Base-by-base conservation (phyloP, 371 early-diverging fungal genomes). In the Apophysomyces elegans region DNA sequence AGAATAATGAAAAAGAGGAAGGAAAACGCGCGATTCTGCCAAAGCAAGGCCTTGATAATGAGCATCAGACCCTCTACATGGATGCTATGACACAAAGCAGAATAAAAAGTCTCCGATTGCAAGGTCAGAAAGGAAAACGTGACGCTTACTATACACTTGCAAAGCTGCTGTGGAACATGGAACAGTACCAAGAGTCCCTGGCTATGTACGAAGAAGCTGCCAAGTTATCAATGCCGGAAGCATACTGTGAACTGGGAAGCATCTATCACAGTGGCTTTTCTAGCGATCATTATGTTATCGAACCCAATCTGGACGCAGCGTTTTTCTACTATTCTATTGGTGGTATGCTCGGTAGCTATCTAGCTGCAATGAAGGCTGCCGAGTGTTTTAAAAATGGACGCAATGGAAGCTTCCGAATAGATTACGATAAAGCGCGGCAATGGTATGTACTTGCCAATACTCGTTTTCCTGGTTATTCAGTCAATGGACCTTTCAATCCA, bases 301-400 rank as follows among this genome's bases (percentile, higher is more conserved):
- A 50, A 3, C 65, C 65, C 43, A 60, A 72, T 35, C 54, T 61
- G 18, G 39, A 63, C 21, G 13, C 13, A 14, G 73, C 73, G 0
- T 65, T 68, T 43, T 13, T 41, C 0, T 68, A 72, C 8, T 41
- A n/a, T 58, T 36, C 14, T 36, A 36, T 58, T 6, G 58, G 35
- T 21, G 58, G 35, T 8, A 16, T 35, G 4, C 11, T 5, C 7
- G 16, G 13, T 36, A 36, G 16, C 37, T 36, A 58, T 7, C 13
- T 0, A 4, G 5, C 37, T 18, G 4, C 18, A 26, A 3, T 58
- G 2, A 58, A 32, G 35, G 43, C 68, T 56, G 73, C 69, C 6
- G 47, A 60, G 4, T 68, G 68, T 36, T 69, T 61, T 18, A 56
- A 58, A 8, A 12, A 35, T 13, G 58, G 37, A 36, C 32, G 32